Conservation (phyloP, 2,329 filamentous ascomycete species). For the Akanthomyces uredinophilus region DNA sequence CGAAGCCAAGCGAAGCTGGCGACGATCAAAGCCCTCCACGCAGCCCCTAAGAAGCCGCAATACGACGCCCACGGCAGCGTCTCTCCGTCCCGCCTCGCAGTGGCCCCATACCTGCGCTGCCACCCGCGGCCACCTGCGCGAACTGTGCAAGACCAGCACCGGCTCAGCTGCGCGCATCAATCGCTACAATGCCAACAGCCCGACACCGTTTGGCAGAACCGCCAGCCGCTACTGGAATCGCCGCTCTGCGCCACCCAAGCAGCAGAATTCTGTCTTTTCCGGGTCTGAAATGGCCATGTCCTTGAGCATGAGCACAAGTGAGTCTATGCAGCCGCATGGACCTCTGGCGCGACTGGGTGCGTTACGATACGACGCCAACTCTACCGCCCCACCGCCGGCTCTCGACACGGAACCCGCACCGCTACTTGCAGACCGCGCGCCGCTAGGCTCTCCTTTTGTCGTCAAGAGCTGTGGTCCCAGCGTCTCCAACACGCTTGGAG, state of each 20-base stretch:
- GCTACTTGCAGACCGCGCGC: constrained; percentile 25
- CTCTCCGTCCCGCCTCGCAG: constrained; percentile 44
- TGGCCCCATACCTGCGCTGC: constrained; percentile 62
- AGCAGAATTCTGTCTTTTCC: constrained; percentile 44
- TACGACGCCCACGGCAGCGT: constrained; percentile 49
- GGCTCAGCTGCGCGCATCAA: constrained; percentile 37
- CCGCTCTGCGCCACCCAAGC: constrained; percentile 39
- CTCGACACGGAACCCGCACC: constrained; percentile 21
- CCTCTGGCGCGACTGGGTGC: constrained; percentile 55
- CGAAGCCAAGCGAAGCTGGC: constrained; percentile 62
- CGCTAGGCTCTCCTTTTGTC: constrained; percentile 51
- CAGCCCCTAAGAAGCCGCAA: constrained; percentile 39
- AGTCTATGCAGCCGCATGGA: constrained; percentile 59
- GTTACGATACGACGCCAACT: constrained; percentile 16
- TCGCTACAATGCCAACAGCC: constrained; percentile 47
- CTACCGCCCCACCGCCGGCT: constrained; percentile 18
- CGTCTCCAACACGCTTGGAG: constrained; percentile 46
- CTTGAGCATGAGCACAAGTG: constrained; percentile 56
- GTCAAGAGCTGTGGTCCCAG: constrained; percentile 58
- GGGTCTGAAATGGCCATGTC: constrained; percentile 60
- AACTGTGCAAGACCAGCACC: constrained; percentile 55
- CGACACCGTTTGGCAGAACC: constrained; percentile 50
- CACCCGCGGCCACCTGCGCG: constrained; percentile 56
- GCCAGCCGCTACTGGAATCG: constrained; percentile 46
- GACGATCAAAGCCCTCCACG: constrained; percentile 45